Base-by-base conservation (phyloP, 495 filamentous ascomycete genomes). In the Extremus antarcticus region DNA sequence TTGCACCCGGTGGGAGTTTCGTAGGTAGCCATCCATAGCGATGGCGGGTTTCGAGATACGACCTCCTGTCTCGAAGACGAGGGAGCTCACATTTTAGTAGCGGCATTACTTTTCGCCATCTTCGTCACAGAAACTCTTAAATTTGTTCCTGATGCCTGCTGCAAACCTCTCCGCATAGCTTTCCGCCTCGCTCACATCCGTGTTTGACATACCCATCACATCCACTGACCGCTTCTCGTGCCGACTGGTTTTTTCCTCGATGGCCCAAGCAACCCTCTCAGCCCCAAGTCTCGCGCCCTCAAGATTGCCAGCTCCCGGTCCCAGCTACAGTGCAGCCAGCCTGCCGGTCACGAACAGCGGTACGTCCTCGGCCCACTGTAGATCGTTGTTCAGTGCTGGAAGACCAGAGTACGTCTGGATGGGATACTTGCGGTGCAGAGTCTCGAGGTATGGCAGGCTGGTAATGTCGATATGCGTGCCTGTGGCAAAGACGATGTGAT, bases 401-500 rank as follows among this genome's bases (percentile, higher is more conserved):
- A 84, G 55, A 0, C 81, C 80, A 13, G 74, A 71, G 20, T 71
- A 70, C 15, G 63, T 71, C 29, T 75, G 66, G 19, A 85, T 74
- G 0, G 78, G 79, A 59, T 78, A 75, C 16, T 77, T 69, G 2
- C 65, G 54, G 48, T 73, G 70, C 64, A 84, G 73, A 0, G 70
- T 65, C 40, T n/a, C 71, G 68, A 22, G 84, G 65, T 24, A 76
- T 68, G 0, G 76, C 53, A n/a, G n/a, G n/a, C n/a, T n/a, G n/a
- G n/a, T n/a, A n/a, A n/a, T n/a, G n/a, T n/a, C n/a, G n/a, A n/a
- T n/a, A n/a, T n/a, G n/a, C n/a, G n/a, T n/a, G n/a, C n/a, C n/a
- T n/a, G n/a, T n/a, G n/a, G n/a, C n/a, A n/a, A 78, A 82, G 61
- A 81, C 80, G 57, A 84, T 79, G 66, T 81, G 80, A 65, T 86